Evolutionary conservation across 139 green algal genomes (phyloP), one percentile per base, ranked within the genome.

Genomic region (Diplosphaera chodatii): DNA sequence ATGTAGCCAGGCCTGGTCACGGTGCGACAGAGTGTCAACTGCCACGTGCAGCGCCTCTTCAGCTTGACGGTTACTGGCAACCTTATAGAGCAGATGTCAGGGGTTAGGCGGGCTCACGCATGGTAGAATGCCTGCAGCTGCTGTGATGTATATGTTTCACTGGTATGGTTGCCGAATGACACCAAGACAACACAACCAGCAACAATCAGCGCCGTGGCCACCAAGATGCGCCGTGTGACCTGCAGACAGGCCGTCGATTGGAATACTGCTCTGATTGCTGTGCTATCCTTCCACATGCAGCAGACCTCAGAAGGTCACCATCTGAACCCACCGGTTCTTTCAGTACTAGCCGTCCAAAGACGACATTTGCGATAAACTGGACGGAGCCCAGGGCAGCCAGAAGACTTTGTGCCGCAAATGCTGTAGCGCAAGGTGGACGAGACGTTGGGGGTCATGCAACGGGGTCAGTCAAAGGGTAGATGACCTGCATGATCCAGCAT

Each of bases 331-430:
- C 87, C 77, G 80, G 78, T 55, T 97, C 91, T 16, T 88, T 85
- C 30, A 95, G 78, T 21, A 97, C 85, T 4, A 89, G 79, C 5
- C 70, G 84, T 0, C 88, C 86, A 77, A 97, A 97, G 1, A 90
- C 32, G 1, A 96, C 88, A 77, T 97, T 96, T 32, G 85, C 88
- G 0, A 97, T 78, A 75, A 97, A 97, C 71, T 97, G 89, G 3
- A 97, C 77, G 33, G 82, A 86, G 3, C 91, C 91, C 25, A 97
- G 81, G 3, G 89, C 89, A 1, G 90, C 80, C 32, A 97, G 84
- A 28, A 96, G 80, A 3, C 88, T 94, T 70, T 96, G 90, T 4
- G 90, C 89, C 25, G 90, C 90, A 84, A 89, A 96, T 16, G 80
- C 90, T 91, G 83, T 34, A 74, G 25, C 40, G n/a, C n/a, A n/a